phyloP scores from a whole-genome alignment of 176 grass and related monocot genomes.

The Oryza coarctata region DNA sequence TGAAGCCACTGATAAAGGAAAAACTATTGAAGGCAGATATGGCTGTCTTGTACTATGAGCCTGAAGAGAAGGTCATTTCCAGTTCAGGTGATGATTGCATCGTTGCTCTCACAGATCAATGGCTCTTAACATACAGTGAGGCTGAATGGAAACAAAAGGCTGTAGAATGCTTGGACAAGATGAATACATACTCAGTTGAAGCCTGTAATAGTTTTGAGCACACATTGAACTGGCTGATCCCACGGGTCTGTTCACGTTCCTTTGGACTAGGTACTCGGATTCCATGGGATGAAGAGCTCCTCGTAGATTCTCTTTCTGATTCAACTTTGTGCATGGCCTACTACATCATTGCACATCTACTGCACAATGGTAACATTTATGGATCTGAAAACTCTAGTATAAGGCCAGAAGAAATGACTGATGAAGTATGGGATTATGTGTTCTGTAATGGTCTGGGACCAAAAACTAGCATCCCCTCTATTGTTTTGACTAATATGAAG shows the following conservation, averaged over 20 bases:
- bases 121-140: constrained; percentile 83
- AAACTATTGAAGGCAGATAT: constrained; percentile 55
- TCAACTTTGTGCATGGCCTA: constrained; percentile 83
- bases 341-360: constrained; percentile 59
- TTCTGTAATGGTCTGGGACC: constrained; percentile 62
- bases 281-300: constrained; percentile 73
- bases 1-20: constrained; percentile 60
- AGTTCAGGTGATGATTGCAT: constrained; percentile 82
- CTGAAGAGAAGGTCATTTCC: constrained; percentile 72
- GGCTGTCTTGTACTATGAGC: constrained; percentile 64
- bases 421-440: constrained; percentile 76
- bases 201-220: constrained; percentile 61
- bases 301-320: constrained; percentile 82
- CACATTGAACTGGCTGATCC: constrained; percentile 72
- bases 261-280: constrained; percentile 79
- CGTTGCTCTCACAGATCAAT: constrained; percentile 78
- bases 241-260: constrained; percentile 73
- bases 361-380: constrained; percentile 78
- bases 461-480: constrained; percentile 43
- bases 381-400: constrained; percentile 45
- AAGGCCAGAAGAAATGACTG: constrained; percentile 63
- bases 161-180: constrained; percentile 48
- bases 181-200: constrained; percentile 69
- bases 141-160: constrained; percentile 66
- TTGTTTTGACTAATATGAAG: constrained; percentile 63